These are phyloP conservation scores for Stachybotrys echinatus DNA, from an alignment of 2,329 filamentous ascomycete species.

Conservation along the genomic window DNA sequence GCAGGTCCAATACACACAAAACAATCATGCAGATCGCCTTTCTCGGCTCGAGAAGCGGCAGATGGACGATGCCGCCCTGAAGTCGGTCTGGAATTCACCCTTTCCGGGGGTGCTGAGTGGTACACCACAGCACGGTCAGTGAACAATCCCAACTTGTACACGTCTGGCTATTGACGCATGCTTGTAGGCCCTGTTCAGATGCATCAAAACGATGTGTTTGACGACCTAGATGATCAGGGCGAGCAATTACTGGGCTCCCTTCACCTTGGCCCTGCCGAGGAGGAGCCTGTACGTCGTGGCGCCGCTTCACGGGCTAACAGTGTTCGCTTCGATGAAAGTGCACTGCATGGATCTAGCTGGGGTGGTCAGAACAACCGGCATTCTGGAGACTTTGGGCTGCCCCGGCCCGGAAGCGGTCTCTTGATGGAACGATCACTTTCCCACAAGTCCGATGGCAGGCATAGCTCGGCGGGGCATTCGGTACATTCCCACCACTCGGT, in stretches of 20 bases:
- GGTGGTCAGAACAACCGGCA: slow-evolving; percentile 71
- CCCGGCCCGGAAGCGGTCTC: slow-evolving; percentile 73
- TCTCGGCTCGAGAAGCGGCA: slow-evolving; percentile 60
- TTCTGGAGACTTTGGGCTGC: slow-evolving; percentile 74
- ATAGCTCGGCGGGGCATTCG: slow-evolving; percentile 87
- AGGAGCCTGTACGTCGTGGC: slow-evolving; percentile 78
- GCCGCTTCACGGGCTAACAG: slow-evolving; percentile 92
- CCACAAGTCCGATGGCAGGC: slow-evolving; percentile 91
- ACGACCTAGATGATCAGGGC: slow-evolving; percentile 82
- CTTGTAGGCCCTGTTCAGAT: slow-evolving; percentile 69
- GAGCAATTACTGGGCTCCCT: slow-evolving; percentile 75
- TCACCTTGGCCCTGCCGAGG: slow-evolving; percentile 74
- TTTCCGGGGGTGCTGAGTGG: slow-evolving; percentile 82
- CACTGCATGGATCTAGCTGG: slow-evolving; percentile 82
- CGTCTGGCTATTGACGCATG: slow-evolving; percentile 12
- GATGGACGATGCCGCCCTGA: slow-evolving; percentile 62
- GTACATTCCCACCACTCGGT: slow-evolving; percentile 64
- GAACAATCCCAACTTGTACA: background rate
- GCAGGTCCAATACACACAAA: slow-evolving; percentile 59
- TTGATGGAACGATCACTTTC: slow-evolving; percentile 90
- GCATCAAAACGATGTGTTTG: slow-evolving; percentile 78
- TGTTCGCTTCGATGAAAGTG: slow-evolving; percentile 94
- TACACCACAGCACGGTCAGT: slow-evolving; percentile 76
- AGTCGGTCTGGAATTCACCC: slow-evolving; percentile 90
- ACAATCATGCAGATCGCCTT: slow-evolving; percentile 57